Evolutionary conservation across 176 grass and related monocot genomes (phyloP).

Genomic region (Thinopyrum elongatum): DNA sequence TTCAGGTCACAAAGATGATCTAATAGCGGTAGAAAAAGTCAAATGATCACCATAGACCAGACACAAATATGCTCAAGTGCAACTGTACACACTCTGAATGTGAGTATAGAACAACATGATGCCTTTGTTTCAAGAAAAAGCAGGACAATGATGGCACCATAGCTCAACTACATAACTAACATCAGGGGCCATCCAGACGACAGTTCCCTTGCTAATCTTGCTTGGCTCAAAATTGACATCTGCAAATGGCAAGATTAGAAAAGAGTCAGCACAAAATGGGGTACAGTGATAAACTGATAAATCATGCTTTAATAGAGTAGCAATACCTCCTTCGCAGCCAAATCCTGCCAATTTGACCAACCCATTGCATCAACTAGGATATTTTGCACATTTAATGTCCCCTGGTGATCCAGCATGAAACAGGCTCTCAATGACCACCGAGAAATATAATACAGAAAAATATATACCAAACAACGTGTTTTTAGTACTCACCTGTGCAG

Average conservation of each 20-base stretch:
- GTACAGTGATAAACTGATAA: slow-evolving; percentile 2
- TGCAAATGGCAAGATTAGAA: slow-evolving; percentile 34
- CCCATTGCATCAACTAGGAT: too few relatives aligned
- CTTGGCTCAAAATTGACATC: slow-evolving; percentile 65
- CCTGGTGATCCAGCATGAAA: too few relatives aligned
- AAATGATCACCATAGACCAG: neutral
- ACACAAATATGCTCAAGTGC: neutral
- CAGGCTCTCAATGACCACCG: too few relatives aligned
- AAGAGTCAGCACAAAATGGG: slow-evolving; percentile 19
- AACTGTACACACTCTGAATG: neutral
- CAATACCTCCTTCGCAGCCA: slow-evolving; percentile 86
- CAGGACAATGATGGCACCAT: neutral
- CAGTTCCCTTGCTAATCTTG: slow-evolving; percentile 90
- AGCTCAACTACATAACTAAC: slow-evolving; percentile 39
- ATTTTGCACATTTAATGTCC: too few relatives aligned
- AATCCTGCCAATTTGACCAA: slow-evolving; percentile 93
- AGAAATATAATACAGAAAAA: too few relatives aligned
- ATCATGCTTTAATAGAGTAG: neutral
- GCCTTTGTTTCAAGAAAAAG: neutral
- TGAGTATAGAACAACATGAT: neutral
- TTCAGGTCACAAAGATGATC: neutral
- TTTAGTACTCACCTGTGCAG: slow-evolving; percentile 65
- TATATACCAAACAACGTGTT: too few relatives aligned
- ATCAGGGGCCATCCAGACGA: slow-evolving; percentile 98
- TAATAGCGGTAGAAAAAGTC: neutral